Base-by-base conservation (phyloP, 306 rosid genomes). In the Acacia melanoxylon region DNA sequence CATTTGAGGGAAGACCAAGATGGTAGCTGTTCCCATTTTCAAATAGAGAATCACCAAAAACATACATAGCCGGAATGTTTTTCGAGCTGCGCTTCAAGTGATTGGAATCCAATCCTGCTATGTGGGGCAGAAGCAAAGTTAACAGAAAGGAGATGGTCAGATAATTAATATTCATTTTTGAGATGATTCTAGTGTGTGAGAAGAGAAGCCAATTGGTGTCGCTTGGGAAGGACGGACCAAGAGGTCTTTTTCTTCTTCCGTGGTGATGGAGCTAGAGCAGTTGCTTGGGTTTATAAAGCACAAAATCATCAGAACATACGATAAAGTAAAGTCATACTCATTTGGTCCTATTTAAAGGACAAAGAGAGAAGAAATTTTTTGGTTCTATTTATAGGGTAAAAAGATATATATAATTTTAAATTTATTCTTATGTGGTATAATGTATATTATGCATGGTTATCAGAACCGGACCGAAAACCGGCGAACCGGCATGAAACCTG, bases 21-120 rank as follows among this genome's bases (percentile, higher is more conserved):
- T 80, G n/a, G 48, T 42, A 68, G 80, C 66, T 80, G 59, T 88
- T 88, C 12, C 91, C 91, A 63, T 79, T 22, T 51, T 85, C 89
- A 77, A 77, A 24, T 0, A 85, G 44, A 33, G 89, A 85, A 83
- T 85, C 91, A 17, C 91, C 91, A 62, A 85, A 85, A 27, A 77
- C 87, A 80, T 88, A 88, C 41, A 88, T 45, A 13, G 91, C 87
- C 8, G 87, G 83, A 66, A 76, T 66, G 22, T 62, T 70, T 42
- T 22, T 12, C 10, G 20, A 42, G 24, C 75, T n/a, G 35, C 19
- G 76, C 33, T 84, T 80, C 48, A 66, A 16, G 35, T 31, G 10
- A 76, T 4, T 56, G 37, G 72, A 49, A 24, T 15, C 40, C 61
- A 5, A 12, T 41, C 74, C 24, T 63, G 63, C 65, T 76, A 78